Evolutionary conservation across 768 basidiomycete genomes (phyloP).

Genomic region (Sporobolomyces pararoseus): DNA sequence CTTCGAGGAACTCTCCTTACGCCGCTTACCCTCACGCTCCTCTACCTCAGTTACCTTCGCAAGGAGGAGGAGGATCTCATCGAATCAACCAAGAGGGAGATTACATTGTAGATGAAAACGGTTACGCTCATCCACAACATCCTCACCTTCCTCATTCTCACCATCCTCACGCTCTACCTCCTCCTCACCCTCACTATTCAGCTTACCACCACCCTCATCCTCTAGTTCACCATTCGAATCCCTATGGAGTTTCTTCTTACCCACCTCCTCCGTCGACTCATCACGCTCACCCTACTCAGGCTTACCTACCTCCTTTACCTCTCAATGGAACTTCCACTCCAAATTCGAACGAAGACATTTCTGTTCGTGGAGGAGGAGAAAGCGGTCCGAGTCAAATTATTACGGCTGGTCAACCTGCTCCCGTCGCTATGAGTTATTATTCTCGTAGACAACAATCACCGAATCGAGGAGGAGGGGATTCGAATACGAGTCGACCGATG

Average conservation of each 20-base stretch:
- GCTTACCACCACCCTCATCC: conserved; percentile 2
- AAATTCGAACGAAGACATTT: no score
- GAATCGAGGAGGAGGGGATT: background rate
- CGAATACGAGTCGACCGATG: no score
- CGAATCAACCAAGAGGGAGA: background rate
- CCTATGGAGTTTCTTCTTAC: conserved; percentile 5
- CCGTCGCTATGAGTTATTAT: conserved; percentile 32
- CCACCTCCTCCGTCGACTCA: background rate
- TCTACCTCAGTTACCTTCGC: background rate
- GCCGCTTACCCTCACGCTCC: background rate
- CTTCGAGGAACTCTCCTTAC: background rate
- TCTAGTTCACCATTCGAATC: background rate
- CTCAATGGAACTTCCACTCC: background rate
- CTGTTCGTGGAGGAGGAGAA: conserved; percentile 8
- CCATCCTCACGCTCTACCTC: background rate
- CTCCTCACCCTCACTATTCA: background rate
- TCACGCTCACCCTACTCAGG: background rate
- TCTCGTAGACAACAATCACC: conserved; percentile 12
- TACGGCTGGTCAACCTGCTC: conserved; percentile 24
- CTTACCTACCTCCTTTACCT: background rate
- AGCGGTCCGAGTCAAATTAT: background rate
- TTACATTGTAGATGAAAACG: conserved; percentile 16
- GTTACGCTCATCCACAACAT: background rate
- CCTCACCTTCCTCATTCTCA: background rate
- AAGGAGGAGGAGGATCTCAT: background rate